Base-by-base conservation (phyloP, 2,329 filamentous ascomycete species). In the Chaetomium sp. region DNA sequence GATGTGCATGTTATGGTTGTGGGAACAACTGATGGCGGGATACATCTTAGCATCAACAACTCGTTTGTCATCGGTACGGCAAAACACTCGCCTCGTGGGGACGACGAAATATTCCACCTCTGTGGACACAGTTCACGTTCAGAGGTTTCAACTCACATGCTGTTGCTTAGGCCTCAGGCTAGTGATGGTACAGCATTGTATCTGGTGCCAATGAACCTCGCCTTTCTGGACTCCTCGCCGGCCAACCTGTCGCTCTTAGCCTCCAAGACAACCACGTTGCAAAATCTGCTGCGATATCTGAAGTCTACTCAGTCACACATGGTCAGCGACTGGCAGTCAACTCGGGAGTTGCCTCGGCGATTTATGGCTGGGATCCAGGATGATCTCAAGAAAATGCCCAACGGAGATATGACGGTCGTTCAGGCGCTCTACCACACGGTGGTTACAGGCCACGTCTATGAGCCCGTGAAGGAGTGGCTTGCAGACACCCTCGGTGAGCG, bases 221-320 rank as follows among this genome's bases (percentile, higher is more conserved):
- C 89, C 0, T 96, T 97, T 72, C 86, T 96, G 56, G 87, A 88
- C 3, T 88, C 88, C 16, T 89, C 88, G 2, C 91, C 91, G 3
- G 86, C 93, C 63, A 91, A 96, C 72, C 80, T 98, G 2, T 91
- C 93, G 31, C 82, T 97, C 4, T 82, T 98, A 13, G 90, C 93
- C 0, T 92, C 90, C 19, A 96, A 96, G 72, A 90, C 92, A 4
- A 96, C 93, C 0, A 91, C 92, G 51, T 78, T 98, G 19, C 92
- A 97, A 71, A 96, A 95, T 68, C 77, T 98, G 13, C 79, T 97
- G 8, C 84, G 92, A 57, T 98, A 99, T 74, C 84, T 97, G 53
- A 87, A 87, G 63, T 92, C 97, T 74, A 88, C 90, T 0, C 87
- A 95, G 67, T 82, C 86, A 38, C 91, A 94, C 69, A 91, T 97